A percentile compares a stretch with the other conserved stretches of the same genome.
Evolutionary conservation across 257 asterid genomes (phyloP).

Genomic region (Ilex aquifolium): DNA sequence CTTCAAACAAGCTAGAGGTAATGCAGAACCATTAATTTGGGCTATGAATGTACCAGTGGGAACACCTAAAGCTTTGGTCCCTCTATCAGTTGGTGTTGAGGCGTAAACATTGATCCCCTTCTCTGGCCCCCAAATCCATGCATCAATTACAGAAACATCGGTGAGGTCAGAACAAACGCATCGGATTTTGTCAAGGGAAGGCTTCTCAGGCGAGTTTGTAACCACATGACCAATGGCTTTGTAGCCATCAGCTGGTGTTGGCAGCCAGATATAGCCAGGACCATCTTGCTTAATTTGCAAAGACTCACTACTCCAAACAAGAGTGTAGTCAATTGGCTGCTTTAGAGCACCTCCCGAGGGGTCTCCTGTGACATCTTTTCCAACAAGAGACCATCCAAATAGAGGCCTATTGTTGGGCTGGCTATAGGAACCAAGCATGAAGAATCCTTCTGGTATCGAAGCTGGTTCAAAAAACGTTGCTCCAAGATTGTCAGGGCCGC

Average conservation of each 20-base stretch:
- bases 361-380: constrained; percentile 26
- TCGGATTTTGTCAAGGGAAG: constrained; percentile 29
- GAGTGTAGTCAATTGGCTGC: constrained; percentile 25
- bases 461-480: constrained; percentile 32
- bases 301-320: constrained; percentile 27
- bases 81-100: constrained; percentile 21
- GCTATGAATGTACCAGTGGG: constrained; percentile 12
- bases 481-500: constrained; percentile 27
- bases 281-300: constrained; percentile 24
- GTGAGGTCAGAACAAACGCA: constrained; percentile 30
- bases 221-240: constrained; percentile 22
- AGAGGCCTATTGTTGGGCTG: constrained; percentile 29
- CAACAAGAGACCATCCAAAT: constrained; percentile 24
- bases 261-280: constrained; percentile 30
- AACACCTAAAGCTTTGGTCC: constrained; percentile 17
- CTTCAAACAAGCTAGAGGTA: constrained; percentile 20
- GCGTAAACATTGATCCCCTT: constrained; percentile 20
- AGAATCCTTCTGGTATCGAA: constrained; percentile 22
- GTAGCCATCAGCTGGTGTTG: constrained; percentile 31
- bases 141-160: constrained; percentile 17
- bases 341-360: background rate
- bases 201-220: constrained; percentile 25
- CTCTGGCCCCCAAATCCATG: constrained; percentile 15
- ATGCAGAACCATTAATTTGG: background rate
- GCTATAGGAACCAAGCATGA: constrained; percentile 23